Evolutionary conservation across 306 rosid species (phyloP).

Genomic region (Fragaria iinumae): DNA sequence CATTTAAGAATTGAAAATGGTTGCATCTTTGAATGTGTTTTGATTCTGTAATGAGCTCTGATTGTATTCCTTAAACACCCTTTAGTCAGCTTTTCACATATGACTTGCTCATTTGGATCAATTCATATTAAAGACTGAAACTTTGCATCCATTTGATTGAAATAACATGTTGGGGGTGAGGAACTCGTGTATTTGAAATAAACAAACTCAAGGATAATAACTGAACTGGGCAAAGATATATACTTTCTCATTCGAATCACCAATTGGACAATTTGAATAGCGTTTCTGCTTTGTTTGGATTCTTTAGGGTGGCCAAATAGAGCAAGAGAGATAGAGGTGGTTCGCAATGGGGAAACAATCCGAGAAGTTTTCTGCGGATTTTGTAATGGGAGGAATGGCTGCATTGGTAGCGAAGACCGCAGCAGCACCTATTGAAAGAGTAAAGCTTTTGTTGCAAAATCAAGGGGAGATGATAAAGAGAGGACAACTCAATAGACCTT

Average conservation of each 20-base stretch:
- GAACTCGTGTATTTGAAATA: background rate
- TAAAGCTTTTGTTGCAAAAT: conserved; percentile 88
- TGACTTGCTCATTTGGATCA: background rate
- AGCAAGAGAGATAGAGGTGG: conserved; percentile 14
- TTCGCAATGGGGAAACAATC: conserved; percentile 46
- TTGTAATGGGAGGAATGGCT: conserved; percentile 78
- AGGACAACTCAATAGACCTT: conserved; percentile 76
- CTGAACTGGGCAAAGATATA: background rate
- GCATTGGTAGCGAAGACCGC: conserved; percentile 66
- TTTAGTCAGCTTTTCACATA: background rate
- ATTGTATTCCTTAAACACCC: background rate
- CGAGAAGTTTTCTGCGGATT: conserved; percentile 74
- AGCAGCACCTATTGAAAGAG: conserved; percentile 93
- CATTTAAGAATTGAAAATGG: background rate
- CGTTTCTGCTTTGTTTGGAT: background rate
- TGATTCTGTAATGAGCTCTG: background rate
- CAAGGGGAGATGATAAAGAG: conserved; percentile 92
- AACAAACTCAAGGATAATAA: background rate
- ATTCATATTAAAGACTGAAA: background rate
- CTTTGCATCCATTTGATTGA: background rate
- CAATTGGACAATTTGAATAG: background rate
- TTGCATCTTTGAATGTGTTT: background rate
- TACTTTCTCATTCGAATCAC: background rate
- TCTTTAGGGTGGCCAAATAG: conserved; percentile 1
- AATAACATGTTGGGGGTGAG: background rate